A percentile compares a stretch with the other conserved stretches of the same genome.
phyloP scores from a whole-genome alignment of 2,329 filamentous ascomycete genomes.

The Pyrenophora teres region DNA sequence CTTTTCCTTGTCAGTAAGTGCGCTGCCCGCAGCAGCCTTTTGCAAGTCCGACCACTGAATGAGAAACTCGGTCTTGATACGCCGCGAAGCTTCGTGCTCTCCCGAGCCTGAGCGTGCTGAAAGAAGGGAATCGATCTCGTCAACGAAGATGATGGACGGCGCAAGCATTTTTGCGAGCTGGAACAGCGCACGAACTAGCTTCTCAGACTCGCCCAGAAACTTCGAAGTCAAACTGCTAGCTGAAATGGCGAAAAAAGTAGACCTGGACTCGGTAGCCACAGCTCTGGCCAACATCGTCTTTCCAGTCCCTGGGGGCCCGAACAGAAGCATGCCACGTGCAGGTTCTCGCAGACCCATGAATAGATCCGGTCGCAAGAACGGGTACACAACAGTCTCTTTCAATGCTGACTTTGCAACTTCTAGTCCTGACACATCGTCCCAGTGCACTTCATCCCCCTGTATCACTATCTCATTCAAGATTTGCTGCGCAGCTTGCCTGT shows the following conservation, averaged over 20 bases:
- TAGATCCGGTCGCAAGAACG: conserved; percentile 90
- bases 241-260: conserved; percentile 96
- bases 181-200: conserved; percentile 91
- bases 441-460: conserved; percentile 90
- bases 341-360: conserved; percentile 96
- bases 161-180: conserved; percentile 85
- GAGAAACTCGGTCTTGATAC: conserved; percentile 96
- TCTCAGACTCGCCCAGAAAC: conserved; percentile 94
- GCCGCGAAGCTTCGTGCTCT: conserved; percentile 88
- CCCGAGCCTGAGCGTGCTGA: conserved; percentile 77
- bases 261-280: conserved; percentile 91
- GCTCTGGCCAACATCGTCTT: conserved; percentile 97
- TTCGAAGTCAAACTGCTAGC: conserved; percentile 94
- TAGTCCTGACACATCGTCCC: conserved; percentile 90
- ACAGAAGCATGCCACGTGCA: conserved; percentile 91
- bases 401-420: conserved; percentile 88
- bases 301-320: conserved; percentile 95
- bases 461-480: conserved; percentile 97
- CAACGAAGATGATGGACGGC: conserved; percentile 96
- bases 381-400: conserved; percentile 95
- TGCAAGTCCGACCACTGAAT: conserved; percentile 97
- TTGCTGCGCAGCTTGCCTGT: conserved; percentile 80
- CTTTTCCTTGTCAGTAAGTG: conserved; percentile 68
- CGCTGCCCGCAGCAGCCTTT: conserved; percentile 84
- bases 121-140: conserved; percentile 94